Percentiles rank a stretch among this genome's conserved stretches.
These are phyloP conservation scores for Pinus taeda DNA, from an alignment of 75 land plant genomes.

Conservation along the genomic window DNA sequence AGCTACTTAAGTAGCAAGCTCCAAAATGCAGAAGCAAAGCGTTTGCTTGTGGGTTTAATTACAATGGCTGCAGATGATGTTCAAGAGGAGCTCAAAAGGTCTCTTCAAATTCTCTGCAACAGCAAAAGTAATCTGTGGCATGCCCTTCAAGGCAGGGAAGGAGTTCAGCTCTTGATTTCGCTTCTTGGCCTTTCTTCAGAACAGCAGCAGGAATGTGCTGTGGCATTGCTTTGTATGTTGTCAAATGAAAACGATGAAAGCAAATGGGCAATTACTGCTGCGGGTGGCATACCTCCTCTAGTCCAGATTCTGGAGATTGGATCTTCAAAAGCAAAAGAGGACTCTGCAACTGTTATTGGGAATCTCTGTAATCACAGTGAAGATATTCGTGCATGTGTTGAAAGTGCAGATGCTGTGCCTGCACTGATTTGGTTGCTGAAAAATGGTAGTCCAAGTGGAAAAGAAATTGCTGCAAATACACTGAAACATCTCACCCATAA, in stretches of 20 bases:
- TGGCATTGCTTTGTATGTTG: constrained; percentile 83
- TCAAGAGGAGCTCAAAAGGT: constrained; percentile 77
- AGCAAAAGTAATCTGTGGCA: constrained; percentile 72
- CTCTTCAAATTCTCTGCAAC: constrained; percentile 68
- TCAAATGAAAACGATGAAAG: constrained; percentile 95
- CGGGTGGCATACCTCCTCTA: constrained; percentile 98
- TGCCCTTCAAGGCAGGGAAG: constrained; percentile 93
- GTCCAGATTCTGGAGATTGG: constrained; percentile 97
- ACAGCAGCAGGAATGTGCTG: constrained; percentile 97
- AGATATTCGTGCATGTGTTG: constrained; percentile 97
- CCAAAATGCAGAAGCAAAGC: constrained; percentile 79
- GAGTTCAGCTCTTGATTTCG: constrained; percentile 92
- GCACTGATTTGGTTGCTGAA: constrained; percentile 93
- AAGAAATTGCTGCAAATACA: constrained; percentile 89
- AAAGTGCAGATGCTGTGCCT: constrained; percentile 99
- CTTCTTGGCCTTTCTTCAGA: constrained; percentile 94
- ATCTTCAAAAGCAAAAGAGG: constrained; percentile 92
- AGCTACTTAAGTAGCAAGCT: constrained; percentile 45
- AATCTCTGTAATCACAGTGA: constrained; percentile 98
- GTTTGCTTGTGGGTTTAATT: constrained; percentile 87
- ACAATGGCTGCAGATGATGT: constrained; percentile 87
- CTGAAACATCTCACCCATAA: constrained; percentile 89
- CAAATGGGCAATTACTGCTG: constrained; percentile 99
- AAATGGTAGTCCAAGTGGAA: constrained; percentile 89
- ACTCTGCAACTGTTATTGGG: constrained; percentile 88